Evolutionary conservation across 768 basidiomycete species (phyloP).

Genomic region (Botryobasidium botryosum): DNA sequence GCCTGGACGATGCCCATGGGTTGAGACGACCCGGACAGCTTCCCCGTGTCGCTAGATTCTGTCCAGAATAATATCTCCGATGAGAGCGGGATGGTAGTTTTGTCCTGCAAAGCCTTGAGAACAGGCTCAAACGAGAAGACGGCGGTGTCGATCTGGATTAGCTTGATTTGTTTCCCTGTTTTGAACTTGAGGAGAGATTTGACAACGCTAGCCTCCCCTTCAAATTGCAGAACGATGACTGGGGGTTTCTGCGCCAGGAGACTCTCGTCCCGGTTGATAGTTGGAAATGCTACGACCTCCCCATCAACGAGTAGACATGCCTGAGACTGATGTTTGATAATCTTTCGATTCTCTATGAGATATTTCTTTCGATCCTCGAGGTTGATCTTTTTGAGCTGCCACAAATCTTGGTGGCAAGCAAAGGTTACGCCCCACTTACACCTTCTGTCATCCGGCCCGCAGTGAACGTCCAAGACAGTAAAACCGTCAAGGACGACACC

Average conservation of each 20-base stretch:
- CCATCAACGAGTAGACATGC: constrained; percentile 34
- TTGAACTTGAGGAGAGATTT: constrained; percentile 27
- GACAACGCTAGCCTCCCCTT: constrained; percentile 25
- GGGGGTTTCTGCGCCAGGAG: constrained; percentile 33
- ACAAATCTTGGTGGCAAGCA: constrained; percentile 20
- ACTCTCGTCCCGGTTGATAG: constrained; percentile 36
- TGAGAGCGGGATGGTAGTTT: too few relatives aligned
- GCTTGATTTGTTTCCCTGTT: constrained; percentile 21
- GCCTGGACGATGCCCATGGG: too few relatives aligned
- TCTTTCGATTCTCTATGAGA: constrained; percentile 24
- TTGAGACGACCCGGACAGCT: too few relatives aligned
- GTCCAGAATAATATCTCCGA: too few relatives aligned
- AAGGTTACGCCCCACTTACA: constrained; percentile 22
- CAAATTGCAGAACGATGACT: constrained; percentile 35
- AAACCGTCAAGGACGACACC: constrained; percentile 27
- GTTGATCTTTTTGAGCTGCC: constrained; percentile 15
- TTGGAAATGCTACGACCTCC: constrained; percentile 35
- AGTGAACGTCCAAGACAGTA: constrained; percentile 22
- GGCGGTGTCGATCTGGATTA: constrained; percentile 43
- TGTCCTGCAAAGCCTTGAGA: constrained; percentile 35
- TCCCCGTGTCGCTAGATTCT: not conserved
- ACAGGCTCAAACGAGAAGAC: constrained; percentile 48
- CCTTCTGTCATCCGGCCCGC: constrained; percentile 6
- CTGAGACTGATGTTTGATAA: constrained; percentile 37
- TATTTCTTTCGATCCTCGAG: constrained; percentile 25